A percentile compares a stretch with the other conserved stretches of the same genome.
Evolutionary conservation across 192 early-diverging fungal genomes (phyloP).

Genomic region (Coemansia sp.): DNA sequence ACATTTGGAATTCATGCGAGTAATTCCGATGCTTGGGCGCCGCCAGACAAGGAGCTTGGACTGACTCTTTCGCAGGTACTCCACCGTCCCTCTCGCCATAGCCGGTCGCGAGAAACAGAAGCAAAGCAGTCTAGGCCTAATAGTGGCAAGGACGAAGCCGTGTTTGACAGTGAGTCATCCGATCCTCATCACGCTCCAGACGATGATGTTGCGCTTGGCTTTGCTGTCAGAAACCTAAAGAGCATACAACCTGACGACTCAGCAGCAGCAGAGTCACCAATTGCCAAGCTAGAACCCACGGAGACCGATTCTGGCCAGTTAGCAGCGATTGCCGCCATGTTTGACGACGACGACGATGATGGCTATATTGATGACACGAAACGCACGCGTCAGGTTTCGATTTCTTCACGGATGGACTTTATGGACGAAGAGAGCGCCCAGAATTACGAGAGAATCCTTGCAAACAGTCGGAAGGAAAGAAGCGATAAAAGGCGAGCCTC

Average conservation of each 20-base stretch:
- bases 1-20: background rate
- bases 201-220: too few species aligned
- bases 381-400: background rate
- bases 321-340: slow-evolving; percentile 29
- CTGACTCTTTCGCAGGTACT: slow-evolving; percentile 9
- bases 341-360: slow-evolving; percentile 6
- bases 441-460: slow-evolving; percentile 32
- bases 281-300: background rate
- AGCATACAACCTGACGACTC: too few species aligned
- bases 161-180: too few species aligned
- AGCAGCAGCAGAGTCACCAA: background rate
- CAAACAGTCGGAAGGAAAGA: background rate
- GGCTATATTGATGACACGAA: background rate
- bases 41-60: slow-evolving; percentile 21
- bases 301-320: background rate
- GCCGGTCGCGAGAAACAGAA: background rate
- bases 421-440: slow-evolving; percentile 46
- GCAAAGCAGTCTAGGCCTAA: background rate
- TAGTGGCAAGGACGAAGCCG: background rate
- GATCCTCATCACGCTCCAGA: too few species aligned
- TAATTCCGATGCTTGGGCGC: slow-evolving; percentile 22
- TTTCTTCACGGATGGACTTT: slow-evolving; percentile 14
- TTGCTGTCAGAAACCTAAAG: too few species aligned
- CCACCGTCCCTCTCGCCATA: background rate
- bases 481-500: background rate